phyloP scores from a whole-genome alignment of 176 grass and related monocot genomes.

The Pharus latifolius region DNA sequence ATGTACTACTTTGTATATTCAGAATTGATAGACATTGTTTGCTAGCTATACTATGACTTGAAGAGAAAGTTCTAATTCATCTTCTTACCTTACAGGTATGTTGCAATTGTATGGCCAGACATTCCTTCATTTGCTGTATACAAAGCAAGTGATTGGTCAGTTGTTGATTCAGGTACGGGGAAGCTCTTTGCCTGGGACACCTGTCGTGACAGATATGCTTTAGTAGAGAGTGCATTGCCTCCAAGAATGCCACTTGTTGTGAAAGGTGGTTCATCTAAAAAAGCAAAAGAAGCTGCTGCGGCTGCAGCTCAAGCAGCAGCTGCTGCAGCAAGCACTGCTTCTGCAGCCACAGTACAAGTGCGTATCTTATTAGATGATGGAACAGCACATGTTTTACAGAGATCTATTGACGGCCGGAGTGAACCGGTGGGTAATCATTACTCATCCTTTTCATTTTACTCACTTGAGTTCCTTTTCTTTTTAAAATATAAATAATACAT shows the following conservation, averaged over 20 bases:
- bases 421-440: conserved; percentile 61
- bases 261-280: conserved; percentile 94
- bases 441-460: background rate
- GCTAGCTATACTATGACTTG: background rate
- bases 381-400: conserved; percentile 80
- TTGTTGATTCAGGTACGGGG: conserved; percentile 90
- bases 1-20: background rate
- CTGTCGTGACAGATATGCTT: conserved; percentile 90
- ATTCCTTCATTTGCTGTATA: conserved; percentile 90
- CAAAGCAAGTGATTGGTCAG: conserved; percentile 92
- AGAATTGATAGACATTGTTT: background rate
- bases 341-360: conserved; percentile 88
- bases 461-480: background rate
- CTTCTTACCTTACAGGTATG: conserved; percentile 62
- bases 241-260: conserved; percentile 76
- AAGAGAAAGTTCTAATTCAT: conserved; percentile 4
- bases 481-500: no score
- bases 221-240: conserved; percentile 75
- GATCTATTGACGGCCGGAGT: conserved; percentile 85
- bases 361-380: conserved; percentile 97
- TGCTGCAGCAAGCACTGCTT: conserved; percentile 80
- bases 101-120: conserved; percentile 90
- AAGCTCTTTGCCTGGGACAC: conserved; percentile 96
- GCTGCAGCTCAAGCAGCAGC: conserved; percentile 86
- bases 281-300: conserved; percentile 92